Conservation (phyloP, 306 rosid genomes). For the Canavalia gladiata region DNA sequence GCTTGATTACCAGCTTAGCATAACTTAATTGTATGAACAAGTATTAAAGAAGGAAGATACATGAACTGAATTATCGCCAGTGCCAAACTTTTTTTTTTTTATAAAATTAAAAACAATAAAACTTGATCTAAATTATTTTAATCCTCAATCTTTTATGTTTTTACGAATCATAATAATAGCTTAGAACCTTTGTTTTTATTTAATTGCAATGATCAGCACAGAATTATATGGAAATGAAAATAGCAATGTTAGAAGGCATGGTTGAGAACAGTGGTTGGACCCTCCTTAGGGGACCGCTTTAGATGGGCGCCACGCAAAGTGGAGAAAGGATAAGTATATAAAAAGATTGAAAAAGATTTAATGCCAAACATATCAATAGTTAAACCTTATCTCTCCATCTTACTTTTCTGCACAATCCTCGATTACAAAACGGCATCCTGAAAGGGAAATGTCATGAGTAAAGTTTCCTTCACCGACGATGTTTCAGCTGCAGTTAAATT, state of each 20-base stretch:
- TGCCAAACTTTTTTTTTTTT: not conserved
- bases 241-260: constrained; percentile 5
- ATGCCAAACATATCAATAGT: constrained; percentile 23
- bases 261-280: constrained; percentile 29
- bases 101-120: too few species aligned
- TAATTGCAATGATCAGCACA: not conserved
- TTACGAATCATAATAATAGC: too few species aligned
- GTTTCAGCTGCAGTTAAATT: not conserved
- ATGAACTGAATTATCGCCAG: not conserved
- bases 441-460: too few species aligned
- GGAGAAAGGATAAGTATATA: constrained; percentile 40
- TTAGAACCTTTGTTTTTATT: too few species aligned
- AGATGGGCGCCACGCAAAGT: constrained; percentile 56
- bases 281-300: constrained; percentile 40
- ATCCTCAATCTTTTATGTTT: too few species aligned
- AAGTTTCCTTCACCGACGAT: constrained; percentile 10
- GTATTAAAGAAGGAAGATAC: not conserved
- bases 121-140: too few species aligned
- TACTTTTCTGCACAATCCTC: not conserved
- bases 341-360: constrained; percentile 17
- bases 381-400: constrained; percentile 44
- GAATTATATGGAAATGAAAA: not conserved
- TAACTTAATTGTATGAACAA: not conserved
- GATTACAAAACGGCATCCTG: not conserved
- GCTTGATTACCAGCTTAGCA: not conserved